Evolutionary conservation across 2,329 filamentous ascomycete genomes (phyloP).

Genomic region (Diplodia sapinea): DNA sequence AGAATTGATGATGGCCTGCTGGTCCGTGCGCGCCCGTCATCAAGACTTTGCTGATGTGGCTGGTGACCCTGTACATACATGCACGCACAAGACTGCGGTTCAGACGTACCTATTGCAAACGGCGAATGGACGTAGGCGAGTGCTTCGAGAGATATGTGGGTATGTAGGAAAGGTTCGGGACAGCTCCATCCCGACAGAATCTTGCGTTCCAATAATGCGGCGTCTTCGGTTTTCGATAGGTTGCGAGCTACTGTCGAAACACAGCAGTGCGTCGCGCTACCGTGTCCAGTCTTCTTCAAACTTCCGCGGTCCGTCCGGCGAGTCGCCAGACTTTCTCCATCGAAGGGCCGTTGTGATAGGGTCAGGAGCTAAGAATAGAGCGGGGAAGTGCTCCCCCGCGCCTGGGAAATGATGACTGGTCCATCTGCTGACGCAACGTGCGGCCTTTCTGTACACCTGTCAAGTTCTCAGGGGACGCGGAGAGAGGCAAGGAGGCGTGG

Average conservation of each 20-base stretch:
- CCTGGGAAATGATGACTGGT: slow-evolving; percentile 18
- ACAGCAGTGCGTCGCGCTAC: neutral
- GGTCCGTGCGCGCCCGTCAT: neutral
- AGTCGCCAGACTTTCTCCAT: slow-evolving; percentile 11
- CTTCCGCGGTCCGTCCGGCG: slow-evolving; percentile 14
- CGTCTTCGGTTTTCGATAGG: neutral
- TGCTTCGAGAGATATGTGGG: neutral
- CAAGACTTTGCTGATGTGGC: slow-evolving; percentile 10
- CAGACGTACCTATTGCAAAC: too few relatives aligned
- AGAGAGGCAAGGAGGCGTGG: neutral
- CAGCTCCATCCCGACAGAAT: neutral
- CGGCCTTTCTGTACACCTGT: neutral
- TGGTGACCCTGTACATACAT: neutral
- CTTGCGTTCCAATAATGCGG: neutral
- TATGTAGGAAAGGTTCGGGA: neutral
- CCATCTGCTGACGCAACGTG: slow-evolving; percentile 4
- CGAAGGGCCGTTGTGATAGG: neutral
- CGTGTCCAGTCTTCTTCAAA: neutral
- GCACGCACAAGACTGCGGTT: neutral
- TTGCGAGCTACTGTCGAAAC: neutral
- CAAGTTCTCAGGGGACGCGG: neutral
- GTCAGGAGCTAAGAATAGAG: slow-evolving; percentile 11
- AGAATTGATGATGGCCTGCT: slow-evolving; percentile 18
- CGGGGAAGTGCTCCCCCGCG: slow-evolving; percentile 16
- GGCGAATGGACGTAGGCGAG: neutral